Base-by-base conservation (phyloP, 2,329 filamentous ascomycete species). In the Monilinia fructicola region DNA sequence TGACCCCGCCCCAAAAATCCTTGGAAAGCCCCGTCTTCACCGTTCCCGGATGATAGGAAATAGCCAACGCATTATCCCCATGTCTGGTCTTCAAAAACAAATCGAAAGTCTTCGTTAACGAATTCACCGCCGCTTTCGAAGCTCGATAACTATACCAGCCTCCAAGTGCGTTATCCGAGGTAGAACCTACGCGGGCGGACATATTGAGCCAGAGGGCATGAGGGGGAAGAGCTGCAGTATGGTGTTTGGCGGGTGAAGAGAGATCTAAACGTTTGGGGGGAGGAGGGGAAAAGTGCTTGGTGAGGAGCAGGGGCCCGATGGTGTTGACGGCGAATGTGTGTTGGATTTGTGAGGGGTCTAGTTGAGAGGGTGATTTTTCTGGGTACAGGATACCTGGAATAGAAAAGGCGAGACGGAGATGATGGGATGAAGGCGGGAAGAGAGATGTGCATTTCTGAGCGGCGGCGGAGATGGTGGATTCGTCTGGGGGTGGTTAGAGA, bases 61-160 rank as follows among this genome's bases (percentile, higher is more conserved):
- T 79, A 1, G 87, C 86, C 70, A 92, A 81, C 0, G 89, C 90
- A 62, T 85, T 86, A 0, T 84, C 83, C 0, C 83, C 86, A 67
- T 84, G 83, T 53, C 82, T 81, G 4, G 82, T 80, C 46, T 78
- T 77, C 42, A 95, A 78, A 74, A 87, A 84, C 38, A 90, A 82
- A 75, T 95, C 91, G 69, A 92, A 87, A 9, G 85, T 89, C 78
- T 88, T 90, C 10, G 86, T 85, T 16, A 92, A 67, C 73, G 88
- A 88, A 70, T 88, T 92, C 4, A 94, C 86, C 2, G 83, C 90
- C 0, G 90, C 86, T 77, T 95, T 96, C 64, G 85, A 89, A 10
- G 89, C 85, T 18, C 92, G 87, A 77, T 95, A 95, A 66, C 84
- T 87, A 77, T 92, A 96, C 92, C 91, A 95, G 0, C 92, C 92